Evolutionary conservation across 1,284 basidiomycete species (phyloP).

Genomic region (Boletellus deceptivus): DNA sequence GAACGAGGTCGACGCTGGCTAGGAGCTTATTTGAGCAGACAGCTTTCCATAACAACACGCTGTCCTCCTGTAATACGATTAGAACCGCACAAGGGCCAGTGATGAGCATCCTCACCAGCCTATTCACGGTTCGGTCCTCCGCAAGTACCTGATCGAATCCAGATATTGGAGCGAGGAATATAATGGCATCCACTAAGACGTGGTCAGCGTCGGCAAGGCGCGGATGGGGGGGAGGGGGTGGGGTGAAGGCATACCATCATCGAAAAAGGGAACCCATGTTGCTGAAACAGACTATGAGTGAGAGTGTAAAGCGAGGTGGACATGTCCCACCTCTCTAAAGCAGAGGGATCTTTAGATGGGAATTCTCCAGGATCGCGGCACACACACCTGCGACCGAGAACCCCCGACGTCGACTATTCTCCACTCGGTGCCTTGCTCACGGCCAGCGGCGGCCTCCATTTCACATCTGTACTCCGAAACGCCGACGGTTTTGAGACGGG

Average conservation of each 20-base stretch:
- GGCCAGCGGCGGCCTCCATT: conserved; percentile 66
- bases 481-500: conserved; percentile 72
- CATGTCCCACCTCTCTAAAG: conserved; percentile 26
- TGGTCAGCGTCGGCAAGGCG: conserved; percentile 2
- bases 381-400: conserved; percentile 65
- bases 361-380: conserved; percentile 1
- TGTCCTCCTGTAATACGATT: conserved; percentile 58
- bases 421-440: conserved; percentile 74
- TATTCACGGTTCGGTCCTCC: conserved; percentile 69
- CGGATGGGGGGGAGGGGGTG: conserved; percentile 3
- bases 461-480: conserved; percentile 77
- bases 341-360: conserved; percentile 9
- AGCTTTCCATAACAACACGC: conserved; percentile 76
- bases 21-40: conserved; percentile 73
- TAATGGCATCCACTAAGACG: conserved; percentile 63
- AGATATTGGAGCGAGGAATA: conserved; percentile 78
- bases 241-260: conserved; percentile 52
- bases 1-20: conserved; percentile 67
- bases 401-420: conserved; percentile 79
- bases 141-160: conserved; percentile 74
- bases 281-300: conserved; percentile 31
- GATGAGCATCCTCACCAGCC: conserved; percentile 48
- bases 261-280: conserved; percentile 75
- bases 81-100: conserved; percentile 1
- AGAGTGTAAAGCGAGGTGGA: background rate